These are phyloP conservation scores for Lithospermum erythrorhizon DNA, from an alignment of 257 asterid genomes.

Conservation along the genomic window DNA sequence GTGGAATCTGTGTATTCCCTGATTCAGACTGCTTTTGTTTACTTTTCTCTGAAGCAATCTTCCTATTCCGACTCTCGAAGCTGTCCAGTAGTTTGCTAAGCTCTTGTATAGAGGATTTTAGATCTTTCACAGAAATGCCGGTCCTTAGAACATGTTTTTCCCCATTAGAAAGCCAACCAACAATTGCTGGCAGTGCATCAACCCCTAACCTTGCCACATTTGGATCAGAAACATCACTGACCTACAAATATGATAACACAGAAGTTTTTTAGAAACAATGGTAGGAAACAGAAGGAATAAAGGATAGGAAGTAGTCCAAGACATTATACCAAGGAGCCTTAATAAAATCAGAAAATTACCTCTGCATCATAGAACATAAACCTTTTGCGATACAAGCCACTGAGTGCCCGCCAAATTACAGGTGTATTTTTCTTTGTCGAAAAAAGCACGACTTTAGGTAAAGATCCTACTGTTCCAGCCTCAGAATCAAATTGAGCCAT, in stretches of 20 bases:
- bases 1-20: slow-evolving; percentile 27
- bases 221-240: slow-evolving; percentile 52
- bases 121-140: slow-evolving; percentile 67
- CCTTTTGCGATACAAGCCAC: slow-evolving; percentile 70
- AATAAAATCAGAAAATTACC: slow-evolving; percentile 26
- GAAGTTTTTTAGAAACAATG: slow-evolving; percentile 3
- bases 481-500: slow-evolving; percentile 35
- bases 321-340: too few relatives aligned
- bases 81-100: slow-evolving; percentile 58
- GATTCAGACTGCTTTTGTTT: slow-evolving; percentile 31
- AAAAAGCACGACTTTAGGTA: slow-evolving; percentile 74
- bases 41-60: slow-evolving; percentile 36
- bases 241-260: slow-evolving; percentile 28
- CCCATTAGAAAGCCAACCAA: slow-evolving; percentile 82
- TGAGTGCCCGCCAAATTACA: slow-evolving; percentile 78
- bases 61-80: slow-evolving; percentile 60
- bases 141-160: slow-evolving; percentile 52
- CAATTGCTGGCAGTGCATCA: slow-evolving; percentile 70
- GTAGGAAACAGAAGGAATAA: neutral
- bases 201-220: slow-evolving; percentile 46
- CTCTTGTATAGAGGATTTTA: slow-evolving; percentile 67
- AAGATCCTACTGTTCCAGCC: slow-evolving; percentile 29
- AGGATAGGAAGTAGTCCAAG: neutral
- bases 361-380: slow-evolving; percentile 60
- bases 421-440: slow-evolving; percentile 88